A percentile compares a stretch with the other conserved stretches of the same genome.
Conservation (phyloP, 257 asterid genomes). For the Cordia subcordata region DNA sequence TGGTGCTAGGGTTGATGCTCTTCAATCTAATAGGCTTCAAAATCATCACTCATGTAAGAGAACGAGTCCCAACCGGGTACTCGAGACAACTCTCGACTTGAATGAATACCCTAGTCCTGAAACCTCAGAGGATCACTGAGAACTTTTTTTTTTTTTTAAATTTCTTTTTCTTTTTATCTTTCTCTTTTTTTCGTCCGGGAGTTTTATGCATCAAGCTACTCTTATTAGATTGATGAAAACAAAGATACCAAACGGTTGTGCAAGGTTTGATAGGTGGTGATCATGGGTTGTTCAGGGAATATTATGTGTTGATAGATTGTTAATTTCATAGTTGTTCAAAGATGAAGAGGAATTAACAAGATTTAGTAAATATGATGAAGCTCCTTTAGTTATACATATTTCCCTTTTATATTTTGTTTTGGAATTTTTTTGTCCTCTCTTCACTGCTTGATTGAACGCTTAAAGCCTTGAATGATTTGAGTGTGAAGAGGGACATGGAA, state of each 20-base stretch:
- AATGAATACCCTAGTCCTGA: slow-evolving; percentile 80
- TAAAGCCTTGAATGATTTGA: background rate
- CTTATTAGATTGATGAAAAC: too few species aligned
- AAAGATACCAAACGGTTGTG: background rate
- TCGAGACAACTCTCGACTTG: slow-evolving; percentile 60
- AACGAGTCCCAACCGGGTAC: slow-evolving; percentile 22
- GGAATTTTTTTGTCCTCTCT: background rate
- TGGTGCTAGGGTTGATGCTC: slow-evolving; percentile 88
- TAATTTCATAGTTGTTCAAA: slow-evolving; percentile 6
- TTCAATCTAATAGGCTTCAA: slow-evolving; percentile 22
- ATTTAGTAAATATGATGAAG: slow-evolving; percentile 1
- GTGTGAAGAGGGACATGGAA: background rate
- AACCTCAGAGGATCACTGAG: slow-evolving; percentile 12
- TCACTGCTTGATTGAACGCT: slow-evolving; percentile 18
- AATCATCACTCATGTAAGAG: slow-evolving; percentile 1
- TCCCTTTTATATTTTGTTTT: background rate
- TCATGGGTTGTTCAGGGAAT: slow-evolving; percentile 17
- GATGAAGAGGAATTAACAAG: slow-evolving; percentile 1
- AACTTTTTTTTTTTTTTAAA: slow-evolving; percentile 1
- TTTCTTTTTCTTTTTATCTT: background rate
- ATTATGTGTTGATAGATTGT: slow-evolving; percentile 20
- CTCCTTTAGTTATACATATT: background rate
- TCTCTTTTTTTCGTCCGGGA: background rate
- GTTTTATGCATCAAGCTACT: too few species aligned
- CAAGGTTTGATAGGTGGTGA: background rate